Percentiles rank a stretch among this genome's conserved stretches.
These are phyloP conservation scores for Eutrema yunnanense DNA, from an alignment of 345 rosid species.

Conservation along the genomic window DNA sequence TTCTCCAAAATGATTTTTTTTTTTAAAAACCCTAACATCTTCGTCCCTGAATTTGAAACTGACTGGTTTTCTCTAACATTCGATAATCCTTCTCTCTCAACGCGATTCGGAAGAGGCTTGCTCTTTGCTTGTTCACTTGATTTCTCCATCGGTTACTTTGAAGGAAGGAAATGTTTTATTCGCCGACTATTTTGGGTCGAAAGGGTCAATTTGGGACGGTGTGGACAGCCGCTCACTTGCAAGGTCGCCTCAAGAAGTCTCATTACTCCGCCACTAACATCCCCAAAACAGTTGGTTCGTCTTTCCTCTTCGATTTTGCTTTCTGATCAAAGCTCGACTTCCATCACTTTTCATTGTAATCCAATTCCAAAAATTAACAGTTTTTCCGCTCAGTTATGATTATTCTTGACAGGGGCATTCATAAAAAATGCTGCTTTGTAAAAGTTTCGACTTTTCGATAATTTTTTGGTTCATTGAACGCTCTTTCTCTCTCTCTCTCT, in stretches of 20 bases:
- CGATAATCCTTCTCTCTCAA: background rate
- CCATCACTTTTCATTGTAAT: background rate
- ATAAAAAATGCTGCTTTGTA: background rate
- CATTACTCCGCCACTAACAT: conserved; percentile 72
- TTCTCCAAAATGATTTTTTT: background rate
- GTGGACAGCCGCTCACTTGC: conserved; percentile 87
- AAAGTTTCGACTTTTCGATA: background rate
- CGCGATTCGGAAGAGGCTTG: background rate
- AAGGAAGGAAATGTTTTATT: conserved; percentile 52
- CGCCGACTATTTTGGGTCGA: conserved; percentile 61
- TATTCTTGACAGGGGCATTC: background rate
- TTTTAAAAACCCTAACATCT: conserved; percentile 16
- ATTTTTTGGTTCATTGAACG: background rate
- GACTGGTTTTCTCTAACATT: background rate
- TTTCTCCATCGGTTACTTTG: background rate
- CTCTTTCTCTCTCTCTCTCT: background rate
- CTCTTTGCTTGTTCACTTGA: background rate
- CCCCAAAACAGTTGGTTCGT: conserved; percentile 63
- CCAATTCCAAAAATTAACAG: background rate
- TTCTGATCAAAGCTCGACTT: background rate
- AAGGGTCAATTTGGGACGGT: conserved; percentile 79
- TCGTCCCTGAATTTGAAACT: background rate
- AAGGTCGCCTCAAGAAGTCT: conserved; percentile 70
- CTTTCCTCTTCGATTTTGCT: background rate
- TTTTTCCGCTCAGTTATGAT: background rate